phyloP scores from a whole-genome alignment of 331 rosid species.

The Arachis monticola region DNA sequence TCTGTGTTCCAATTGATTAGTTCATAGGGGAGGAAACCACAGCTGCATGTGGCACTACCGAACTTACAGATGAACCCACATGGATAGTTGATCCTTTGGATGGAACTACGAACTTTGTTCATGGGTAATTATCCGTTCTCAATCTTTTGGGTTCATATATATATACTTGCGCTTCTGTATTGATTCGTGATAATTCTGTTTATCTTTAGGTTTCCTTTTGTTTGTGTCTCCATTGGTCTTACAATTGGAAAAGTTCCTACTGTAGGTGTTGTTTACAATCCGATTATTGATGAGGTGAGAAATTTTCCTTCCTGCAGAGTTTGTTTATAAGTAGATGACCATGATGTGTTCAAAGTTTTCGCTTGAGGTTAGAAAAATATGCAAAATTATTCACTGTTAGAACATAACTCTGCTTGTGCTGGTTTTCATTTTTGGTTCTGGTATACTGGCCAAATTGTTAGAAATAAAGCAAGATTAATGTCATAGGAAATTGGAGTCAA shows the following conservation, averaged over 20 bases:
- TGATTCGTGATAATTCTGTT: slow-evolving; percentile 11
- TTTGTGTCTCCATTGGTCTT: slow-evolving; percentile 96
- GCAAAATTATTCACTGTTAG: neutral
- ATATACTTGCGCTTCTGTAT: slow-evolving; percentile 7
- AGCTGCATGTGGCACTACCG: slow-evolving; percentile 80
- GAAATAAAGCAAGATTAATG: no score
- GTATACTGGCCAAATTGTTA: neutral
- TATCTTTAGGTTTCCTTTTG: slow-evolving; percentile 81
- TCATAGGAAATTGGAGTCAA: no score
- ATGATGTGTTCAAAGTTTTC: neutral
- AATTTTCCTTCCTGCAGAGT: slow-evolving; percentile 21
- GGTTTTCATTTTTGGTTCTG: neutral
- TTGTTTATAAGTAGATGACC: slow-evolving; percentile 23
- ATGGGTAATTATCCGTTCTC: slow-evolving; percentile 67
- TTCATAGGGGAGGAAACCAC: slow-evolving; percentile 98
- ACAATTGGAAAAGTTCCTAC: slow-evolving; percentile 83
- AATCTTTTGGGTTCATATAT: slow-evolving; percentile 7
- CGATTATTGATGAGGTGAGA: slow-evolving; percentile 85
- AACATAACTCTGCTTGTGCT: slow-evolving; percentile 10
- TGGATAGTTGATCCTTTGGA: slow-evolving; percentile 99
- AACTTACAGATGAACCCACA: slow-evolving; percentile 92
- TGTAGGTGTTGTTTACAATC: slow-evolving; percentile 96
- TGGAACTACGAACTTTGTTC: slow-evolving; percentile 98
- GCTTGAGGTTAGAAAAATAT: slow-evolving; percentile 12
- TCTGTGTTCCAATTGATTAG: slow-evolving; percentile 46